These are phyloP conservation scores for Lactifluus echinatus DNA, from an alignment of 768 basidiomycete genomes.

Conservation along the genomic window DNA sequence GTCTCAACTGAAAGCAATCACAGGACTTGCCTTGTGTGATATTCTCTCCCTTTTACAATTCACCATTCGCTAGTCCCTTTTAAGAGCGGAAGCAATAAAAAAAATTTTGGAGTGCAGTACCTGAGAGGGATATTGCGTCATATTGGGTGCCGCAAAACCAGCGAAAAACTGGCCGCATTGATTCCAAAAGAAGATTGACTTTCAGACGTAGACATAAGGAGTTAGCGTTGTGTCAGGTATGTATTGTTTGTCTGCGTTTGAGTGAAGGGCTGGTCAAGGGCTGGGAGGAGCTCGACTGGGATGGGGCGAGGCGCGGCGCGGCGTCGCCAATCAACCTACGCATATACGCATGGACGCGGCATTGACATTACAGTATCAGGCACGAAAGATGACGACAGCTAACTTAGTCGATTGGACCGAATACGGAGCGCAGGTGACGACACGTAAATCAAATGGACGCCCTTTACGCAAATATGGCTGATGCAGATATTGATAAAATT, in stretches of 20 bases:
- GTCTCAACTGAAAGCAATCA: neutral
- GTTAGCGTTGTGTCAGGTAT: neutral
- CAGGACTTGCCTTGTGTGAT: neutral
- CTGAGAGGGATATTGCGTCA: neutral
- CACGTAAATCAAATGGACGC: neutral
- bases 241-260: neutral
- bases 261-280: neutral
- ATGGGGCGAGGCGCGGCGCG: constrained; percentile 2
- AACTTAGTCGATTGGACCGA: neutral
- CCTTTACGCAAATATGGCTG: neutral
- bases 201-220: neutral
- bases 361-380: constrained; percentile 1
- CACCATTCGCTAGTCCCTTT: neutral
- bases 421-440: neutral
- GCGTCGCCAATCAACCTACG: neutral
- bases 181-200: neutral
- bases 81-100: neutral
- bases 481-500: neutral
- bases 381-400: constrained; percentile 1
- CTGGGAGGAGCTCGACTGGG: constrained; percentile 4
- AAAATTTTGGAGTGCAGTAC: neutral
- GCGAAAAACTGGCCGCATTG: neutral
- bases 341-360: neutral
- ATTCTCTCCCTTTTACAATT: neutral
- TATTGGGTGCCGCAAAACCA: neutral